Base-by-base conservation (phyloP, 2,329 filamentous ascomycete species). In the Cadophora malorum region DNA sequence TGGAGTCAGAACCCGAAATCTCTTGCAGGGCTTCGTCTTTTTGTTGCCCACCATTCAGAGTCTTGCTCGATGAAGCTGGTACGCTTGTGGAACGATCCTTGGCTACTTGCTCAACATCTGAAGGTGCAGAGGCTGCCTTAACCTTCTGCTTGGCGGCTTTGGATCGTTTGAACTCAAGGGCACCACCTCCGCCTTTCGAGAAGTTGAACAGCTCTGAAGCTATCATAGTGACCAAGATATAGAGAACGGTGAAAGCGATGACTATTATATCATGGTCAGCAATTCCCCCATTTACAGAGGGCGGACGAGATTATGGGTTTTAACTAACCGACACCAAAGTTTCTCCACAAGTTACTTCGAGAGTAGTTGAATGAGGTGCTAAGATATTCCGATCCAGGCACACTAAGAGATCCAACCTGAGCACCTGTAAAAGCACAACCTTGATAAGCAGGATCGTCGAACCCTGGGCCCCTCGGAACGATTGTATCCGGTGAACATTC, bases 231-330 rank as follows among this genome's bases (percentile, higher is more conserved):
- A 95, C 79, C 12, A 89, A 72, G 14, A 96, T 86, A 75, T 95
- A 96, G 5, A 93, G 84, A 0, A 92, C 82, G 0, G 88, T 86
- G 72, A 93, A 96, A 0, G 90, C 92, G 72, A 94, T 88, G 1
- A 96, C 79, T 45, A 45, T 16, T 69, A 60, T 1, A 55, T 31
- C n/a, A 1, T 47, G 19, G 23, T 65, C 28, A 65, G 63, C 31
- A 53, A 25, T 1, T 21, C 19, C 23, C 38, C 10, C 41, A 45
- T 45, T 19, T 3, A 16, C 12, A 45, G 12, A 45, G 4, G 3
- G 3, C 6, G 14, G 12, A 10, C 12, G 12, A 45, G 1, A 45
- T 45, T 5, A 28, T 16, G 16, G 60, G 47, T 23, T 60, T 45
- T 9, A 6, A 10, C 70, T 67, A 31, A 72, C 70, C 67, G 9